A percentile compares a stretch with the other conserved stretches of the same genome.
phyloP scores from a whole-genome alignment of 202 grass and related monocot genomes.

The Cymbopogon flexuosus region DNA sequence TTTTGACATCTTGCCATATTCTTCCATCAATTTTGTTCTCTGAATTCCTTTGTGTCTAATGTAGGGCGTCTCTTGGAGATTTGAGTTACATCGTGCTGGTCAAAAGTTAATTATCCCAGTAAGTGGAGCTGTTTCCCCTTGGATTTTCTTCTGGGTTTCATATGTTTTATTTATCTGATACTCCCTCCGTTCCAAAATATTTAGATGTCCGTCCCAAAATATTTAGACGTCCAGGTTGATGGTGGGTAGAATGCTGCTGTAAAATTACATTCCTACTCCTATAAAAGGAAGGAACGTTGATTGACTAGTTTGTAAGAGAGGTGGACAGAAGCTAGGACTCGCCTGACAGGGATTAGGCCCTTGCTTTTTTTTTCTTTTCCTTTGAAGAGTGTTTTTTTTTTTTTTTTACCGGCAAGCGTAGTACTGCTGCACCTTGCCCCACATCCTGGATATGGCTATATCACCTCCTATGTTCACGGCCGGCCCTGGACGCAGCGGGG shows the following conservation, averaged over 20 bases:
- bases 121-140: conserved; percentile 42
- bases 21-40: conserved; percentile 5
- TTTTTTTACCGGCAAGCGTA: neutral
- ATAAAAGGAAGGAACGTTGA: neutral
- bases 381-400: neutral
- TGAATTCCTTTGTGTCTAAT: conserved; percentile 25
- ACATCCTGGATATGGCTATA: neutral
- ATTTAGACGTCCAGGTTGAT: neutral
- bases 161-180: conserved; percentile 19
- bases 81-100: conserved; percentile 79
- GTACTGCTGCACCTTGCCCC: neutral
- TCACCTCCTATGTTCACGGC: neutral
- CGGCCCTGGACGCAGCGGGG: no score
- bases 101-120: conserved; percentile 93
- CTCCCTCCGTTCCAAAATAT: neutral
- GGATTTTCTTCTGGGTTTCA: conserved; percentile 3
- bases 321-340: neutral
- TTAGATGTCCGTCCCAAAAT: neutral
- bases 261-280: neutral
- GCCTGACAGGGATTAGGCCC: neutral
- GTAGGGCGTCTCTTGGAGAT: conserved; percentile 91
- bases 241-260: neutral
- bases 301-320: neutral
- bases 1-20: conserved; percentile 16
- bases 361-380: neutral